Conservation (phyloP, 345 rosid genomes). For the Acer yangbiense region DNA sequence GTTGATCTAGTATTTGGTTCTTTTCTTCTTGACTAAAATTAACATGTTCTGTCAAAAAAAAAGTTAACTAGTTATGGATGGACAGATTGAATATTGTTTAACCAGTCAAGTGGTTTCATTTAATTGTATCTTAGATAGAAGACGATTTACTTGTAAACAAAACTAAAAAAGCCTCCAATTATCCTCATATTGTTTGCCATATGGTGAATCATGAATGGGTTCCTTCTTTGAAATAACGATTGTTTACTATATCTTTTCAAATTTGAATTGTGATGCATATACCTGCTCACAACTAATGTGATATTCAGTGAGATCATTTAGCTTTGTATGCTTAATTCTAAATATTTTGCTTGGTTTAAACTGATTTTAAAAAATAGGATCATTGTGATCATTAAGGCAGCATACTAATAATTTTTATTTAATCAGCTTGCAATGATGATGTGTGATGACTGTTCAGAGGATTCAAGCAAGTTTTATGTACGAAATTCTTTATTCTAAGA, state of each 20-base stretch:
- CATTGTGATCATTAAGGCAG: constrained; percentile 26
- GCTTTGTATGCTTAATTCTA: not conserved
- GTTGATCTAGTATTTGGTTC: not conserved
- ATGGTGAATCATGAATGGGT: not conserved
- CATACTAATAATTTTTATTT: constrained; percentile 60
- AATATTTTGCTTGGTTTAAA: constrained; percentile 10
- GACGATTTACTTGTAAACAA: not conserved
- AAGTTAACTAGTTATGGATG: not conserved
- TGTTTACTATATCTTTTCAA: not conserved
- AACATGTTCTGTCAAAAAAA: not conserved
- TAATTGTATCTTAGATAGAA: not conserved
- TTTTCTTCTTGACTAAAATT: not conserved
- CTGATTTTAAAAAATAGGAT: constrained; percentile 23
- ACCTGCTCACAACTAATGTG: constrained; percentile 4
- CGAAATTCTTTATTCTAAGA: constrained; percentile 35
- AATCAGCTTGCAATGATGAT: constrained; percentile 93
- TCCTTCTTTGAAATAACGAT: constrained; percentile 6
- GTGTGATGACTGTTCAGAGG: constrained; percentile 78
- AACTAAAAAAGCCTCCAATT: not conserved
- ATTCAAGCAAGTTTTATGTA: constrained; percentile 49
- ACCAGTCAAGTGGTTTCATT: not conserved
- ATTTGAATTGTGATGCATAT: constrained; percentile 14
- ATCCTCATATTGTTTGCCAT: not conserved
- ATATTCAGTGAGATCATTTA: not conserved
- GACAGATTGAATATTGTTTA: not conserved